A percentile compares a stretch with the other conserved stretches of the same genome.
Conservation (phyloP, 495 filamentous ascomycete species). For the Penicillium silybi region DNA sequence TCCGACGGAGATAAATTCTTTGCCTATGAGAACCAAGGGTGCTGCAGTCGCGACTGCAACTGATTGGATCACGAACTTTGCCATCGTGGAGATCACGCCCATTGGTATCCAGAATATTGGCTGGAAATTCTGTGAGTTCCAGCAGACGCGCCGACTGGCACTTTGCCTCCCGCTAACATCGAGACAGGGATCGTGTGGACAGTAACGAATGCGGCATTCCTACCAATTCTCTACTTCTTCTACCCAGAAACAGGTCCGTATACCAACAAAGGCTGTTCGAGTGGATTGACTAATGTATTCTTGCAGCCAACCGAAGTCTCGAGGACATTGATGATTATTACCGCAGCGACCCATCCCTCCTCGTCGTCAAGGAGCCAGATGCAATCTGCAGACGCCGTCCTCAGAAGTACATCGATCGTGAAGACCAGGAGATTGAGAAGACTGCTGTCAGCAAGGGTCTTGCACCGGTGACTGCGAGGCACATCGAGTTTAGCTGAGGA, state of each 20-base stretch:
- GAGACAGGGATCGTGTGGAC: slow-evolving; percentile 50
- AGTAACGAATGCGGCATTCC: slow-evolving; percentile 53
- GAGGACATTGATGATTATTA: slow-evolving; percentile 47
- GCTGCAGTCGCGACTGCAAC: slow-evolving; percentile 56
- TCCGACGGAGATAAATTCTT: slow-evolving; percentile 58
- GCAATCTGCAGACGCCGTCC: slow-evolving; percentile 25
- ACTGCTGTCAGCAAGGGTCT: slow-evolving; percentile 1
- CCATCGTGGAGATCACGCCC: slow-evolving; percentile 58
- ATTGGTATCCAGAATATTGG: slow-evolving; percentile 52
- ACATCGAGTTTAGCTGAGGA: not conserved
- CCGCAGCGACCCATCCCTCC: slow-evolving; percentile 39
- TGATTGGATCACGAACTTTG: slow-evolving; percentile 59
- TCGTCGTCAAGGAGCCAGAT: slow-evolving; percentile 37
- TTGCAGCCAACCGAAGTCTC: slow-evolving; percentile 37
- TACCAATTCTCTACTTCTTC: slow-evolving; percentile 59
- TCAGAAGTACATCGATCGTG: slow-evolving; percentile 29
- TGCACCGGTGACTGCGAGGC: not conserved
- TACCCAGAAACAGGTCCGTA: slow-evolving; percentile 54
- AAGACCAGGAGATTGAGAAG: slow-evolving; percentile 22
- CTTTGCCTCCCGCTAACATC: not conserved
- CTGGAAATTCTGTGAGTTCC: slow-evolving; percentile 43
- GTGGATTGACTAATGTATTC: too few relatives aligned
- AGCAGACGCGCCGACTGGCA: not conserved
- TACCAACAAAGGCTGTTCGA: not conserved
- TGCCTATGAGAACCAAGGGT: slow-evolving; percentile 55